Percentiles rank a stretch among this genome's conserved stretches.
Evolutionary conservation across 2,329 filamentous ascomycete genomes (phyloP).

Genomic region (Hypoxylon sp.): DNA sequence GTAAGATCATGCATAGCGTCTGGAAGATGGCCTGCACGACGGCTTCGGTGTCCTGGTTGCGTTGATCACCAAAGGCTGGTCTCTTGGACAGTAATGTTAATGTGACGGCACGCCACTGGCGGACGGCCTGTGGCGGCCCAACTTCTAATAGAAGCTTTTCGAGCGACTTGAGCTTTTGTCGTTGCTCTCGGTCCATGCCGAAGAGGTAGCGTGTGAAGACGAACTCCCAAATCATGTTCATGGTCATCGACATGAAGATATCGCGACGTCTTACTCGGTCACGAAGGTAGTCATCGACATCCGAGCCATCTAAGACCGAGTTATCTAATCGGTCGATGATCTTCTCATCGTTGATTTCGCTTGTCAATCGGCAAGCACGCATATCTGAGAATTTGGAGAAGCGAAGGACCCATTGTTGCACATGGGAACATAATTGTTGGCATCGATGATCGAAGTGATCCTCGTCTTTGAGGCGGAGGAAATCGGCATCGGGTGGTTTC

Average conservation of each 20-base stretch:
- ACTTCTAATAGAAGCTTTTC: slow-evolving; percentile 94
- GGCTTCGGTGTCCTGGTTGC: slow-evolving; percentile 91
- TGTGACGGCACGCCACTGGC: slow-evolving; percentile 96
- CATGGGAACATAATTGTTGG: slow-evolving; percentile 93
- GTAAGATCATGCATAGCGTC: slow-evolving; percentile 86
- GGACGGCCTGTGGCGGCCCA: slow-evolving; percentile 88
- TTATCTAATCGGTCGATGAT: slow-evolving; percentile 96
- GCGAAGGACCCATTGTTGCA: slow-evolving; percentile 96
- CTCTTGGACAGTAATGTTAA: slow-evolving; percentile 88
- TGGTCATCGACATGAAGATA: slow-evolving; percentile 98
- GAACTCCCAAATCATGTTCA: slow-evolving; percentile 99
- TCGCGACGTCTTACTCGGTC: slow-evolving; percentile 92
- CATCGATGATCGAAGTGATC: slow-evolving; percentile 96
- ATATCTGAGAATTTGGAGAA: slow-evolving; percentile 99
- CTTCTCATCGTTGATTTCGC: slow-evolving; percentile 90
- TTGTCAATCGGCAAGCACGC: slow-evolving; percentile 85
- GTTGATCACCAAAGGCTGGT: slow-evolving; percentile 83
- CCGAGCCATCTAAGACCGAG: slow-evolving; percentile 91
- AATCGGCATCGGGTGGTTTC: slow-evolving; percentile 76
- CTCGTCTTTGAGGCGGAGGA: slow-evolving; percentile 86
- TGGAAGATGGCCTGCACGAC: slow-evolving; percentile 93
- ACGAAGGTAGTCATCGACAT: slow-evolving; percentile 88
- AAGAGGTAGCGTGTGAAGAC: slow-evolving; percentile 98
- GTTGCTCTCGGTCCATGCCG: slow-evolving; percentile 97
- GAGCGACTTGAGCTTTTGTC: slow-evolving; percentile 95